Percentiles rank a stretch among this genome's conserved stretches.
These are phyloP conservation scores for Microcos paniculata DNA, from an alignment of 345 rosid species.

Conservation along the genomic window DNA sequence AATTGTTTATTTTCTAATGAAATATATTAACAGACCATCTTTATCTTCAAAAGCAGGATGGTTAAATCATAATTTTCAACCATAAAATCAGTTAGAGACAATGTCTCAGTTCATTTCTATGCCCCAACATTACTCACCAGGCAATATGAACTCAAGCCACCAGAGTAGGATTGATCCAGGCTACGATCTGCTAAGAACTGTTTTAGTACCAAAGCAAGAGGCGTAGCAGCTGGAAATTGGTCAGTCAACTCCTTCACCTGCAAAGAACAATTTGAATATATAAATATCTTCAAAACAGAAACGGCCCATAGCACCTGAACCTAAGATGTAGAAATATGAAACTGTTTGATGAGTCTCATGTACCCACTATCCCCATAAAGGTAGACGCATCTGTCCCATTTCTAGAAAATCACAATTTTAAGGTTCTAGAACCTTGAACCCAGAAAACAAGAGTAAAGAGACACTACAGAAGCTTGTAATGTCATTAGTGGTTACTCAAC, in stretches of 20 bases:
- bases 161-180: conserved; percentile 96
- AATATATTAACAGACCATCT: not conserved
- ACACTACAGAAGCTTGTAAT: not conserved
- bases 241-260: conserved; percentile 90
- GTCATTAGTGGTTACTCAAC: not conserved
- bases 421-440: not conserved
- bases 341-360: not conserved
- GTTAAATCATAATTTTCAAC: not conserved
- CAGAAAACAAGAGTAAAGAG: not conserved
- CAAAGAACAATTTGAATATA: conserved; percentile 19
- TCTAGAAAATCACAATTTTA: not conserved
- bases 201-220: conserved; percentile 95
- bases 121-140: conserved; percentile 49
- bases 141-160: conserved; percentile 98
- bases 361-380: not conserved
- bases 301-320: not conserved
- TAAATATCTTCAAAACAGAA: not conserved
- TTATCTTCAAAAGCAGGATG: not conserved
- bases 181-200: conserved; percentile 98
- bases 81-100: not conserved
- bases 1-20: not conserved
- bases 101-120: conserved; percentile 1
- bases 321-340: not conserved
- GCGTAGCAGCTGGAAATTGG: conserved; percentile 91
- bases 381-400: not conserved